Conservation (phyloP, 2,329 filamentous ascomycete species). For the Atkinsonella texensis region DNA sequence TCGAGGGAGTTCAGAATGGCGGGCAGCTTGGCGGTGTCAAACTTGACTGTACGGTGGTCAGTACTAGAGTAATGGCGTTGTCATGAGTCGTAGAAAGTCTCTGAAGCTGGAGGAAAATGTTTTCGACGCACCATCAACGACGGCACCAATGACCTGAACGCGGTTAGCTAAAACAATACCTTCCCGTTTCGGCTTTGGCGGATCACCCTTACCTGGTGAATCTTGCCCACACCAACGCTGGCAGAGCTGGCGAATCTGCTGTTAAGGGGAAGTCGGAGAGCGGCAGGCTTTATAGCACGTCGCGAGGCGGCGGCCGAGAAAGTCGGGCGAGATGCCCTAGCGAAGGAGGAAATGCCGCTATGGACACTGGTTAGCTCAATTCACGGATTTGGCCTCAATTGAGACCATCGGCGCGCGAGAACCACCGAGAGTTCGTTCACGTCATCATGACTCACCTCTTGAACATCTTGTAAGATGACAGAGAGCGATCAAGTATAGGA, state of each 20-base stretch:
- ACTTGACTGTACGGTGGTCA: constrained; percentile 63
- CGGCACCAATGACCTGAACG: constrained; percentile 91
- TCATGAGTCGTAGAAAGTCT: not conserved
- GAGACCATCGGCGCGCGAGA: constrained; percentile 14
- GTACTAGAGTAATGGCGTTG: constrained; percentile 5
- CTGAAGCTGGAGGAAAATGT: not conserved
- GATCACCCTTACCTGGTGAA: constrained; percentile 48
- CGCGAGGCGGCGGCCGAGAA: constrained; percentile 44
- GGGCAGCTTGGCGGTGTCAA: constrained; percentile 85
- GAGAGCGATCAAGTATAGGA: constrained; percentile 49
- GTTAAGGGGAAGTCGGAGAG: constrained; percentile 42
- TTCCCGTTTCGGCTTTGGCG: not conserved
- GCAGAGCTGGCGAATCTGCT: constrained; percentile 48
- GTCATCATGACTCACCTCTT: constrained; percentile 53
- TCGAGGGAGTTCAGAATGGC: constrained; percentile 94
- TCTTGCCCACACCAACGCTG: constrained; percentile 51
- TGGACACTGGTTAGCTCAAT: constrained; percentile 31
- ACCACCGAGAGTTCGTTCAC: constrained; percentile 17
- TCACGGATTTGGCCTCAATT: constrained; percentile 42
- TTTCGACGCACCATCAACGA: constrained; percentile 77
- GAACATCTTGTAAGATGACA: constrained; percentile 67
- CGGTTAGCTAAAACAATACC: constrained; percentile 19
- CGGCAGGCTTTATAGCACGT: constrained; percentile 45
- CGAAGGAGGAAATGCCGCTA: constrained; percentile 56
- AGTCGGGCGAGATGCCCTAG: constrained; percentile 49